These are phyloP conservation scores for Beauveria australis DNA, from an alignment of 2,329 filamentous ascomycete species.

Conservation along the genomic window DNA sequence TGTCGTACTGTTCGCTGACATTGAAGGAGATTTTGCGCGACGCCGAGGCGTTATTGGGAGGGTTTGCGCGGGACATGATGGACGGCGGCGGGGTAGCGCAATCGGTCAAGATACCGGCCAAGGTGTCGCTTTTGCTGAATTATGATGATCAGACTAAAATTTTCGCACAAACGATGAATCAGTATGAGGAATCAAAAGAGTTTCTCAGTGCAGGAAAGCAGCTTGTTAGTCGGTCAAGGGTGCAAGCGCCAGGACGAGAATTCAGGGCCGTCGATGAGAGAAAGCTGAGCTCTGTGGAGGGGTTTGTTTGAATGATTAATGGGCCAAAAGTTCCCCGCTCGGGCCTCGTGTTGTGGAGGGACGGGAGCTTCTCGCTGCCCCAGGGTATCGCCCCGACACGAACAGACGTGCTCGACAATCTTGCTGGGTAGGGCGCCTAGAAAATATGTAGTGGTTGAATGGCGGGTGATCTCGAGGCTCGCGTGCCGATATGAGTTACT, in stretches of 20 bases:
- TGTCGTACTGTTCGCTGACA: conserved; percentile 98
- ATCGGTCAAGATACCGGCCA: not conserved
- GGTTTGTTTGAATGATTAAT: conserved; percentile 6
- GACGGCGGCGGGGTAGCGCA: conserved; percentile 13
- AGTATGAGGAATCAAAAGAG: not conserved
- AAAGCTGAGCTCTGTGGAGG: conserved; percentile 5
- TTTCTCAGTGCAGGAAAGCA: not conserved
- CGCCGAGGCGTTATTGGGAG: conserved; percentile 50
- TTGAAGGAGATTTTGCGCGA: conserved; percentile 99
- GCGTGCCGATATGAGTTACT: not conserved
- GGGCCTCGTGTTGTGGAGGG: conserved; percentile 10
- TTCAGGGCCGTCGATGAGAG: not conserved
- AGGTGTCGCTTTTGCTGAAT: not conserved
- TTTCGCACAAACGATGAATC: not conserved
- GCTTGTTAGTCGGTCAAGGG: not conserved
- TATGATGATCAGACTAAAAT: not conserved
- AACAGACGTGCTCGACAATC: not conserved
- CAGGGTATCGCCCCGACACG: not conserved
- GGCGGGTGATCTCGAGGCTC: not conserved
- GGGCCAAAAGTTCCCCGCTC: conserved; percentile 9
- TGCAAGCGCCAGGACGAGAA: conserved; percentile 3
- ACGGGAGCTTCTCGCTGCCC: not conserved
- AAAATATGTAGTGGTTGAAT: not conserved
- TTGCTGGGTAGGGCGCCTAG: no score
- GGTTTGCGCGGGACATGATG: conserved; percentile 48